These are phyloP conservation scores for Cephalotrichum gorgonifer DNA, from an alignment of 2,329 filamentous ascomycete genomes.

Conservation along the genomic window DNA sequence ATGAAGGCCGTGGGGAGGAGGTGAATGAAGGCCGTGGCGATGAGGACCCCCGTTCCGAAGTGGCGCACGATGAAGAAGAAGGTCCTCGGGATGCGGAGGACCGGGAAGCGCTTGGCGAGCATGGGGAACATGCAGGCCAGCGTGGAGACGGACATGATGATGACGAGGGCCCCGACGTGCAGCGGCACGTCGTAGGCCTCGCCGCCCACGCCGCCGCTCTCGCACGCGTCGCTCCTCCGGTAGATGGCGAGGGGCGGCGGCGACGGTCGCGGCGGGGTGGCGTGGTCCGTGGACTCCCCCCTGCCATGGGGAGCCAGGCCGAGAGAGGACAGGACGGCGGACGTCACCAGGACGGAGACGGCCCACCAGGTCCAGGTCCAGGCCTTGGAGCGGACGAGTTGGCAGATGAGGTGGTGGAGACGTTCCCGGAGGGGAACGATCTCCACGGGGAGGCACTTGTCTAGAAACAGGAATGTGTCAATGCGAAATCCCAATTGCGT, in stretches of 20 bases:
- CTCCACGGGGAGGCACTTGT: conserved; percentile 2
- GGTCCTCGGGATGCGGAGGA: conserved; percentile 40
- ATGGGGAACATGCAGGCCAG: conserved; percentile 43
- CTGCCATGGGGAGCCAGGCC: background rate
- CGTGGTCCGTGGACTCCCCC: conserved; percentile 2
- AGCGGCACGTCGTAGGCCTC: conserved; percentile 43
- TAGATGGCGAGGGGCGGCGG: conserved; percentile 5
- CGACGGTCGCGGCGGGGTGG: conserved; percentile 2
- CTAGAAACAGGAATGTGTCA: background rate
- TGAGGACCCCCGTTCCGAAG: conserved; percentile 67
- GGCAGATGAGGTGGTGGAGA: conserved; percentile 17
- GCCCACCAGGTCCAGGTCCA: conserved; percentile 31
- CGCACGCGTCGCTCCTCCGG: conserved; percentile 11
- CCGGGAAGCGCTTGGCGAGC: conserved; percentile 38
- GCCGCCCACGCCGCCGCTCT: conserved; percentile 17
- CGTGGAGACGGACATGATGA: conserved; percentile 35
- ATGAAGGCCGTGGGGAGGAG: conserved; percentile 56
- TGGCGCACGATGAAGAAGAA: conserved; percentile 52
- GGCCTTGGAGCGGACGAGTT: conserved; percentile 15
- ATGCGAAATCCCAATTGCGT: too few species aligned
- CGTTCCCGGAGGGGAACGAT: conserved; percentile 9
- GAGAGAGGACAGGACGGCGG: conserved; percentile 16
- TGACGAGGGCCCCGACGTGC: conserved; percentile 46
- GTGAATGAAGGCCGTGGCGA: conserved; percentile 73
- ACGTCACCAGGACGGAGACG: conserved; percentile 28